Conservation (phyloP, 2,329 filamentous ascomycete genomes). For the Aaosphaeria pasadenensis region DNA sequence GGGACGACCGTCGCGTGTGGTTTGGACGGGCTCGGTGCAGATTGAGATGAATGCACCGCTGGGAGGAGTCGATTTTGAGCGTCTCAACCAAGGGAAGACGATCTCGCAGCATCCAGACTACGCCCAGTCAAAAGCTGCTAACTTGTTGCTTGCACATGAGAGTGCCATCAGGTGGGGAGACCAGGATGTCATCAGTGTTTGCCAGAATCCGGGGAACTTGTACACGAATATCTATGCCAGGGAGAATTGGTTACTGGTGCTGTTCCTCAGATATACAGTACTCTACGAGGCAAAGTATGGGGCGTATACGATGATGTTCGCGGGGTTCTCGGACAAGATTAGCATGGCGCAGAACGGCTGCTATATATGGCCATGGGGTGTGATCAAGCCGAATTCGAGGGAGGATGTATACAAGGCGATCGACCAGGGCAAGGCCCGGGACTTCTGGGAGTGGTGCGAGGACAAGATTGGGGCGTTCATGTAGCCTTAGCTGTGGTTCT, state of each 20-base stretch:
- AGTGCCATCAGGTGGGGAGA: constrained; percentile 6
- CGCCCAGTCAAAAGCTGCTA: constrained; percentile 5
- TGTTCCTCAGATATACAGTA: constrained; percentile 1
- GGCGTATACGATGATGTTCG: constrained; percentile 6
- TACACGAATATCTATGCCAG: constrained; percentile 19
- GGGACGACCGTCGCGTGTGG: constrained; percentile 16
- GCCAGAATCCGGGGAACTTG: constrained; percentile 42
- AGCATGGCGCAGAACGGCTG: constrained; percentile 1
- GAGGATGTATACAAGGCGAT: constrained; percentile 1
- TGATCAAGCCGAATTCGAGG: neutral
- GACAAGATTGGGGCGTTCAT: neutral
- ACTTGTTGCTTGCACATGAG: constrained; percentile 11
- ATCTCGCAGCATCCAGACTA: constrained; percentile 7
- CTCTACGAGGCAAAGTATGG: constrained; percentile 5
- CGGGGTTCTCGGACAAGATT: constrained; percentile 6
- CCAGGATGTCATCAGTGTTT: constrained; percentile 10
- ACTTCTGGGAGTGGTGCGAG: constrained; percentile 5
- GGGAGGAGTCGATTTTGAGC: constrained; percentile 6
- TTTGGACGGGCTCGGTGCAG: constrained; percentile 23
- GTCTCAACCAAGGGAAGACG: constrained; percentile 1
- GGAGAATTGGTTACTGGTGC: neutral
- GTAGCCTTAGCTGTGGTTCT: neutral
- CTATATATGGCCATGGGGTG: constrained; percentile 1
- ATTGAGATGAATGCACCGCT: constrained; percentile 4
- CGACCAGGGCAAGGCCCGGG: neutral